Base-by-base conservation (phyloP, 2,329 filamentous ascomycete genomes). In the Aspergillus bombycis region DNA sequence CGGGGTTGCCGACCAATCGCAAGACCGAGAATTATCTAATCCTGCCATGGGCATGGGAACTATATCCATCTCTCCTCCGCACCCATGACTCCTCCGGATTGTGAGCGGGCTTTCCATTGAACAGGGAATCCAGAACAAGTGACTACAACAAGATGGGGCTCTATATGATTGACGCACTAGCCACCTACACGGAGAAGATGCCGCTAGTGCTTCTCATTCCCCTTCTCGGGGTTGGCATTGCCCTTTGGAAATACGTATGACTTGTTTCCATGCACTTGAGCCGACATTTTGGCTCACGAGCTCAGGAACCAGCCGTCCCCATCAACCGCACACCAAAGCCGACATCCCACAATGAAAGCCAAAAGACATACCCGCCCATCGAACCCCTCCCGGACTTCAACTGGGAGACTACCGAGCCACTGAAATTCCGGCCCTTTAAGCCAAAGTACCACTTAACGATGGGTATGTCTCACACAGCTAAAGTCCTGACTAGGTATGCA, bases 321-420 rank as follows among this genome's bases (percentile, higher is more conserved):
- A 23, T 19, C 1, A 16, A 38, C 36, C 14, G 6, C 19, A 21
- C 48, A 12, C 8, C 28, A n/a, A 21, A 32, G 2, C 11, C 48
- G 16, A 32, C 8, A 12, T 52, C 28, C 8, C 16, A 32, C 19
- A n/a, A 57, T 61, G 60, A 46, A 38, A 36, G 50, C 16, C 41
- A 57, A 50, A 54, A 50, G 12, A 70, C 64, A 23, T 74, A 73
- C 53, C 71, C 74, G 2, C 55, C 68, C 1, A 70, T 79, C 43
- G 69, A 77, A 26, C 80, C 85, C 3, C 75, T 88, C 4, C 54
- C 71, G 2, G 73, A 80, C 61, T 86, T 89, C 66, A 74, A 85
- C 63, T 84, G 85, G 80, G 70, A 78, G 58, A 78, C 74, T 0
- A 83, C 81, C 36, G 79, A 83, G 61, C 87, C 85, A 0, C 70